These are phyloP conservation scores for Fusarium sp. DNA, from an alignment of 2,329 filamentous ascomycete species.

Conservation along the genomic window DNA sequence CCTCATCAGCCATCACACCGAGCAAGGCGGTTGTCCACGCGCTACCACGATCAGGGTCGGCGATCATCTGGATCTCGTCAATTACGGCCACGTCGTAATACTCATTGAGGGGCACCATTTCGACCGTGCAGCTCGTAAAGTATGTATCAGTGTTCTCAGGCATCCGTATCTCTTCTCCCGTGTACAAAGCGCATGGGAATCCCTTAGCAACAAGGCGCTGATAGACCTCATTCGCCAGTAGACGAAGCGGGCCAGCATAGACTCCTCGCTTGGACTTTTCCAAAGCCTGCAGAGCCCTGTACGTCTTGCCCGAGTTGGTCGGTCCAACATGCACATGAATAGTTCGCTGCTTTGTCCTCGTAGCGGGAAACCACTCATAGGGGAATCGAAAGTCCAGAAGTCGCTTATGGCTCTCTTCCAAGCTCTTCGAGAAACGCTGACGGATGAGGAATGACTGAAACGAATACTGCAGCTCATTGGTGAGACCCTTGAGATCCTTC, in stretches of 20 bases:
- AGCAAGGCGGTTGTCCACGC: constrained; percentile 95
- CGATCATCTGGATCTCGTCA: constrained; percentile 99
- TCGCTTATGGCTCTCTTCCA: constrained; percentile 72
- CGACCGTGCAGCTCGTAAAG: constrained; percentile 91
- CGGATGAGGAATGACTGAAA: constrained; percentile 78
- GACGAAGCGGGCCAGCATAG: constrained; percentile 90
- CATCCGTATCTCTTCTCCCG: constrained; percentile 89
- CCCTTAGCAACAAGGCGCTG: constrained; percentile 86
- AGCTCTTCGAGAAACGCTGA: constrained; percentile 68
- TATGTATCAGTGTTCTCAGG: constrained; percentile 71
- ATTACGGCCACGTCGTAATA: constrained; percentile 91
- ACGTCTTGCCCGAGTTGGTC: constrained; percentile 98
- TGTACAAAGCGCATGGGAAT: constrained; percentile 83
- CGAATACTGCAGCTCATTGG: constrained; percentile 74
- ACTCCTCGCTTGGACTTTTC: constrained; percentile 83
- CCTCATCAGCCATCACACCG: constrained; percentile 87
- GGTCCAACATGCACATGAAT: constrained; percentile 96
- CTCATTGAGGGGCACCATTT: constrained; percentile 78
- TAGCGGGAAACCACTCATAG: constrained; percentile 91
- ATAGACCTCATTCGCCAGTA: constrained; percentile 96
- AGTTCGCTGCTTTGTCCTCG: constrained; percentile 83
- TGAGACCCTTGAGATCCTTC: constrained; percentile 66
- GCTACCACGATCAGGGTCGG: constrained; percentile 84
- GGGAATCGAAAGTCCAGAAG: constrained; percentile 91
- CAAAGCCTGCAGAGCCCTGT: constrained; percentile 89